Evolutionary conservation across 148 eudicot species (phyloP).

Genomic region (Spergularia bocconei): DNA sequence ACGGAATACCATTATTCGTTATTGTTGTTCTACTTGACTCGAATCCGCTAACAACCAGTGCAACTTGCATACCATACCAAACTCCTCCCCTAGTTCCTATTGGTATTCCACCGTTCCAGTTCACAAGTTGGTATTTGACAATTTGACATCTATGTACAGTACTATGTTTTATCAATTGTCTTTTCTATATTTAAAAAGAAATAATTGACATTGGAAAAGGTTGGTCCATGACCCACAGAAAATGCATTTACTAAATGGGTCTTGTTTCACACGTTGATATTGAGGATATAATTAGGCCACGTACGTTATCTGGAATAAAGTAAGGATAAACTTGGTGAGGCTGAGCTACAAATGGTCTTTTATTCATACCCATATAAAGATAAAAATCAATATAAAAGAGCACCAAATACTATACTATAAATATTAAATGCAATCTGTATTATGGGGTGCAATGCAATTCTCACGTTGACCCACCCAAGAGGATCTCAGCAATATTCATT

Average conservation of each 20-base stretch:
- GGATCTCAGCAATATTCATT: slow-evolving; percentile 6
- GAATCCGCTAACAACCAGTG: no score
- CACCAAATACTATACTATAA: neutral
- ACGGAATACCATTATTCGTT: no score
- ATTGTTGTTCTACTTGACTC: no score
- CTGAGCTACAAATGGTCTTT: neutral
- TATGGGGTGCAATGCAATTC: neutral
- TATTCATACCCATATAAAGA: neutral
- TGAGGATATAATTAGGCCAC: slow-evolving; percentile 52
- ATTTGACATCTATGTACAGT: neutral
- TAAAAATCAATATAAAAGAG: neutral
- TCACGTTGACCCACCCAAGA: slow-evolving; percentile 18
- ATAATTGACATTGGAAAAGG: no score
- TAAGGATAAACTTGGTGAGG: slow-evolving; percentile 12
- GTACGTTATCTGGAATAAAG: slow-evolving; percentile 31
- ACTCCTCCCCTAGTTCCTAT: no score
- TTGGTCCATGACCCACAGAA: neutral
- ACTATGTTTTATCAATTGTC: neutral
- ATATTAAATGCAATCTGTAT: neutral
- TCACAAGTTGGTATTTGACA: neutral
- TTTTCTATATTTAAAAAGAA: neutral
- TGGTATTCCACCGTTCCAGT: no score
- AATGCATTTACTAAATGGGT: neutral
- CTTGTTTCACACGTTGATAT: neutral
- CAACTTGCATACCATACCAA: no score